Evolutionary conservation across 371 early-diverging fungal species (phyloP), one percentile per base, ranked within the genome.

Genomic region (Syncephalastrum racemosum): DNA sequence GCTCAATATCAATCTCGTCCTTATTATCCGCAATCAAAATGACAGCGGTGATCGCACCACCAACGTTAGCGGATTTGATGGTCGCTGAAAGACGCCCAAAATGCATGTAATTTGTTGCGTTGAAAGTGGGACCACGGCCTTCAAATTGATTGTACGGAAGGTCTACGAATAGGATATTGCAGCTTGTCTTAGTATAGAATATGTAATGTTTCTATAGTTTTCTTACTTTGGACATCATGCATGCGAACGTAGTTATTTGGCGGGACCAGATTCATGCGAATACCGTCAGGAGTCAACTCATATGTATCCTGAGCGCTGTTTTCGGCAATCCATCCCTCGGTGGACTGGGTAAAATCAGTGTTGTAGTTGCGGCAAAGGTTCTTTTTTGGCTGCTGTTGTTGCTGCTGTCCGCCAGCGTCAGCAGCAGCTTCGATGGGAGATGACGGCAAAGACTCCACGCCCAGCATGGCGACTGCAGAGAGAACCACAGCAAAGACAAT

Each of bases 1-100:
- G 77, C 52, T 85, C 85, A 60, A 76, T 74, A 54, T 87, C 88
- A 52, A 87, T 81, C 54, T 87, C 88, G 62, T 87, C 87, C 5
- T 77, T 71, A 27, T 74, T 71, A 48, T 73, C 67, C 18, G 76
- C 79, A 27, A 82, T 64, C 45, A 81, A 58, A 31, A 83, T 76
- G 44, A 87, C 65, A 15, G 86, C 83, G 12, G 86, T 85, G n/a
- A 87, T 79, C 7, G 80, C 79, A 14, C 88, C 88, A n/a, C 79
- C 76, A 5, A 71, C 73, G 12, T 70, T 45, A 19, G 80, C 79
- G 7, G 81, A 66, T 46, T 73, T 64, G 15, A 87, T 54, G 1
- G 56, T 65, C 4, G 81, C 84, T 43, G 82, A 81, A 8, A 85
- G 54, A 14, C 68, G 72, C 6, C 88, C 88, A 54, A 79, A 82